Evolutionary conservation across 805 yeast species (phyloP).

Genomic region (Lipomyces starkeyi): DNA sequence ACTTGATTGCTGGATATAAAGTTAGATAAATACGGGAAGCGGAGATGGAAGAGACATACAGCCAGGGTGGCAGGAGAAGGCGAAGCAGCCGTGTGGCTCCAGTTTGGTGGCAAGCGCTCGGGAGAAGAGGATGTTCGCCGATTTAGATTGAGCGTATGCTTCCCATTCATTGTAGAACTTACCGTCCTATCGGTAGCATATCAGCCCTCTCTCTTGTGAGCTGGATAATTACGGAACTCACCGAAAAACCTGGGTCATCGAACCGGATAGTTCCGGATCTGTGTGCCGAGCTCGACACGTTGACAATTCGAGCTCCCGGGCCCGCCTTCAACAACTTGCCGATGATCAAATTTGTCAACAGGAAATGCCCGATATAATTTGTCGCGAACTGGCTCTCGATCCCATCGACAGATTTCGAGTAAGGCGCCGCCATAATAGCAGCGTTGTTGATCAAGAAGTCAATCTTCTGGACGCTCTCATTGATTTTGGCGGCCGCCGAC

Average conservation of each 20-base stretch:
- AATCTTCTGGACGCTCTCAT: not conserved
- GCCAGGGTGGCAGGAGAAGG: not conserved
- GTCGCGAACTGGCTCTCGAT: conserved; percentile 1
- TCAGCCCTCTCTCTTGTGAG: no score
- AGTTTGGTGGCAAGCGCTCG: not conserved
- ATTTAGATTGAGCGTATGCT: not conserved
- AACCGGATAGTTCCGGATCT: no score
- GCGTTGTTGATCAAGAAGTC: not conserved
- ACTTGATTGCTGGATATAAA: no score
- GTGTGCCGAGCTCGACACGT: not conserved
- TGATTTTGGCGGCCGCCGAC: not conserved
- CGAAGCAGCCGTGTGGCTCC: not conserved
- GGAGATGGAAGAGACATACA: not conserved
- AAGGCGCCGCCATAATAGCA: not conserved
- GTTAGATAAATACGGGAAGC: no score
- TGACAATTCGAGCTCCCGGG: not conserved
- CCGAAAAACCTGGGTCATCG: no score
- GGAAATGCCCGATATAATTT: conserved; percentile 4
- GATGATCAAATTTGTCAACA: not conserved
- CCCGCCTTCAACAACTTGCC: not conserved
- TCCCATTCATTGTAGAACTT: not conserved
- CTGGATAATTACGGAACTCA: no score
- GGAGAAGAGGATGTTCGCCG: not conserved
- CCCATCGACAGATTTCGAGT: not conserved
- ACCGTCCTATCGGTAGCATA: not conserved